These are phyloP conservation scores for Corymbia citriodora DNA, from an alignment of 441 rosid genomes.

Conservation along the genomic window DNA sequence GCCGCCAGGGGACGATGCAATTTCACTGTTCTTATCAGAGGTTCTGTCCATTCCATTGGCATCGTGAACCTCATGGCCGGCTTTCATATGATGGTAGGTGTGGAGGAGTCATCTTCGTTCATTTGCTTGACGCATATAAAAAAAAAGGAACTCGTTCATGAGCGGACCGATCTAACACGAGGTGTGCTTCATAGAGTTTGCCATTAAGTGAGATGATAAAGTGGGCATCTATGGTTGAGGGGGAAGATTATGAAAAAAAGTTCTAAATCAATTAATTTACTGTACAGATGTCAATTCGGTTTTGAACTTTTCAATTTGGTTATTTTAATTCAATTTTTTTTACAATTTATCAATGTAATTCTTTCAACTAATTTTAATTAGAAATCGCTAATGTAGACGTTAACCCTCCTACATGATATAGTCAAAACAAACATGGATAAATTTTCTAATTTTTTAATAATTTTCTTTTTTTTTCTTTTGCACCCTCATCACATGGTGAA, in stretches of 20 bases:
- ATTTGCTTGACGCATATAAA: neutral
- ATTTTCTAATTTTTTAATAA: neutral
- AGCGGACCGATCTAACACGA: neutral
- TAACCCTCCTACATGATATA: fast-evolving
- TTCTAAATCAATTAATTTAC: neutral
- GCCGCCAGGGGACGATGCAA: neutral
- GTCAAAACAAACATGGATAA: fast-evolving
- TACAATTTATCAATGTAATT: neutral
- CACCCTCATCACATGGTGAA: fast-evolving
- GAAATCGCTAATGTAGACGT: fast-evolving
- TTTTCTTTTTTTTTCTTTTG: neutral
- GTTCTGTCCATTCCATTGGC: neutral
- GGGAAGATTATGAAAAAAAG: neutral
- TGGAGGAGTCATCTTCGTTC: neutral
- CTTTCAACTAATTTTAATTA: fast-evolving
- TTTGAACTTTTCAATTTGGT: fast-evolving
- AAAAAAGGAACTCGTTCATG: neutral
- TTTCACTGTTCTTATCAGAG: neutral
- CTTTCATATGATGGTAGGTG: neutral
- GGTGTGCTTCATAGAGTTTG: neutral
- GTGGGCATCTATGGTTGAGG: neutral
- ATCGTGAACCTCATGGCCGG: neutral
- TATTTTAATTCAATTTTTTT: neutral
- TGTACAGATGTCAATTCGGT: fast-evolving
- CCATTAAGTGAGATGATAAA: neutral